Evolutionary conservation across 2,329 filamentous ascomycete genomes (phyloP).

Genomic region (Paecilomyces sp.): DNA sequence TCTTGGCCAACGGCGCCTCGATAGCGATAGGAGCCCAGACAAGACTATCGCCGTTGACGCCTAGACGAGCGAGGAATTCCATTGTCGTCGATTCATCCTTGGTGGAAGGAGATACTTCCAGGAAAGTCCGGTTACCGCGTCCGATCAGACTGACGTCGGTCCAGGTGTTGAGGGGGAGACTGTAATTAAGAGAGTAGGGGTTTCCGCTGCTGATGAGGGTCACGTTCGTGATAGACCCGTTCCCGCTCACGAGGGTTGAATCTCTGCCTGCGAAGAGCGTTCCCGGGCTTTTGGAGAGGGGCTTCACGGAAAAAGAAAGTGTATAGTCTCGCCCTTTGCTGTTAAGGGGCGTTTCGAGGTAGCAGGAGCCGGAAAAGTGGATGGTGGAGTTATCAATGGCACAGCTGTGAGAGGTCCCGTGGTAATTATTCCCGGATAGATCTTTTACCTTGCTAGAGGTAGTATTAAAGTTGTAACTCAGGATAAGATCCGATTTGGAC

Average conservation of each 20-base stretch:
- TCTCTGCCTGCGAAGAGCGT: constrained; percentile 38
- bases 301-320: constrained; percentile 40
- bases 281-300: constrained; percentile 25
- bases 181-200: constrained; percentile 34
- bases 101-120: constrained; percentile 9
- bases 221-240: constrained; percentile 26
- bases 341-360: constrained; percentile 39
- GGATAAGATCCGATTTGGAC: constrained; percentile 33
- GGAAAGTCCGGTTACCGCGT: constrained; percentile 28
- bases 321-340: constrained; percentile 52
- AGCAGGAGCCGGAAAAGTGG: constrained; percentile 30
- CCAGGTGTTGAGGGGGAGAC: constrained; percentile 31
- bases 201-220: constrained; percentile 33
- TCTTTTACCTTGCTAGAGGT: constrained; percentile 22
- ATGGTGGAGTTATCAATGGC: constrained; percentile 20
- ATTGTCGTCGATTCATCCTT: not conserved
- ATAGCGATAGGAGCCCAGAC: constrained; percentile 7
- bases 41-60: constrained; percentile 3
- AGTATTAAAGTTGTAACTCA: constrained; percentile 36
- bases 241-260: constrained; percentile 32
- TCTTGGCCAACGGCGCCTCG: constrained; percentile 7
- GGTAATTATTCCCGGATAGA: constrained; percentile 23
- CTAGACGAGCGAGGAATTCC: constrained; percentile 7
- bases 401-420: constrained; percentile 38
- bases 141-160: constrained; percentile 28